Evolutionary conservation across 768 basidiomycete genomes (phyloP), one percentile per base, ranked within the genome.

Genomic region (Boletus rubropictus): DNA sequence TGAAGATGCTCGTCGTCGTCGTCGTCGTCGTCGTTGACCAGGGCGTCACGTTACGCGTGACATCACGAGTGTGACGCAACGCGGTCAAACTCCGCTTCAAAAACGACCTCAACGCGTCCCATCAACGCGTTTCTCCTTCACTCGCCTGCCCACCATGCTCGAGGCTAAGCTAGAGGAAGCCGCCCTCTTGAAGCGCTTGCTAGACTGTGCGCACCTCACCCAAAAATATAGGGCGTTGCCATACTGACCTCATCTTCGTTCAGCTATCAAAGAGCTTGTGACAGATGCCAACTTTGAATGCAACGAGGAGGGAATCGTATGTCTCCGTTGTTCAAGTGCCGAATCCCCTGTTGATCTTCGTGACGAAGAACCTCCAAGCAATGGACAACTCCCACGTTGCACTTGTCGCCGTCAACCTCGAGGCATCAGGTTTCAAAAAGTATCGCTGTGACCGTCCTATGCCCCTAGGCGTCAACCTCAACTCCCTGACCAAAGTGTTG

Each of bases 381-480:
- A 99, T 98, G 95, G 96, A 98, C 73, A 98, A 97, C 77, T 96
- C 95, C 3, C 95, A 98, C 69, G 95, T 99, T 60, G 96, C 95
- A 1, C 87, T 98, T 55, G 95, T 99, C 33, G 74, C 90, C 7
- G 91, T 96, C 39, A 79, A 86, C 51, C 78, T 99, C 25, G 72
- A 84, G 33, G 79, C 81, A 1, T 71, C 78, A 0, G 90, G 89
- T 27, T 98, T 99, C 77, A 77, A 80, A 57, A 73, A 76, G 43
- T 99, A 86, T 69, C 85, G 96, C 54, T 98, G 95, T 64, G 96
- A 99, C 69, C 80, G 93, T 6, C 89, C 94, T 28, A 89, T 98
- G 79, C 87, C 89, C 0, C 77, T 94, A 21, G 91, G 90, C 48
- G 83, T 89, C 59, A 89, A 95, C 70, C 75, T 98, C 31, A 78